These are phyloP conservation scores for Litsea cubeba DNA, from an alignment of 164 flowering plant species.

Conservation along the genomic window DNA sequence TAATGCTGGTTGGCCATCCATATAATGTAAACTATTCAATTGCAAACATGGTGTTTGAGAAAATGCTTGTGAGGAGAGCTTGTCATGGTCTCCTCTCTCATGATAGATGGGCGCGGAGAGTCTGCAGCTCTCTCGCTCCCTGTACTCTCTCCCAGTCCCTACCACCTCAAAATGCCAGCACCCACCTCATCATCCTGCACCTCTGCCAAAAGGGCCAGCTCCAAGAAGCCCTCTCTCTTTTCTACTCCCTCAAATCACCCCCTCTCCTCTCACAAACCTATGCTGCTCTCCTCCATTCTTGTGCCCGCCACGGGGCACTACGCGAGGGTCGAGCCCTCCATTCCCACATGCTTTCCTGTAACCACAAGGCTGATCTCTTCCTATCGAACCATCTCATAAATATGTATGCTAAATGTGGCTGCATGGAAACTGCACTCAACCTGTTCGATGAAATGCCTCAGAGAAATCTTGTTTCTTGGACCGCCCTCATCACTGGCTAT, in stretches of 20 bases:
- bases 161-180: too few species aligned
- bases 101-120: too few species aligned
- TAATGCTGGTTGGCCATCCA: too few species aligned
- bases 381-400: constrained; percentile 54
- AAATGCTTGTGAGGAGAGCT: too few species aligned
- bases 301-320: constrained; percentile 34
- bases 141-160: too few species aligned
- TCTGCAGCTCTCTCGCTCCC: too few species aligned
- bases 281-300: constrained; percentile 41
- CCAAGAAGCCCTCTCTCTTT: constrained; percentile 34
- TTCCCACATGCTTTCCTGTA: constrained; percentile 30
- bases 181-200: constrained; percentile 11
- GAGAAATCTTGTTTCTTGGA: constrained; percentile 70
- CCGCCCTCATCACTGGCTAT: constrained; percentile 59
- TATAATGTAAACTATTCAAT: too few species aligned
- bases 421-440: constrained; percentile 32
- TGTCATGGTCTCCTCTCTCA: too few species aligned
- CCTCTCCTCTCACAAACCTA: constrained; percentile 30
- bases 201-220: constrained; percentile 31
- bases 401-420: constrained; percentile 55
- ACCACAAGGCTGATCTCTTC: constrained; percentile 26
- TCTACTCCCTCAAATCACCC: constrained; percentile 21
- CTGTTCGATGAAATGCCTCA: constrained; percentile 73
- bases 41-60: too few species aligned
- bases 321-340: constrained; percentile 40